Evolutionary conservation across 176 grass and related monocot species (phyloP), one percentile per base, ranked within the genome.

Genomic region (Carex scoparia): DNA sequence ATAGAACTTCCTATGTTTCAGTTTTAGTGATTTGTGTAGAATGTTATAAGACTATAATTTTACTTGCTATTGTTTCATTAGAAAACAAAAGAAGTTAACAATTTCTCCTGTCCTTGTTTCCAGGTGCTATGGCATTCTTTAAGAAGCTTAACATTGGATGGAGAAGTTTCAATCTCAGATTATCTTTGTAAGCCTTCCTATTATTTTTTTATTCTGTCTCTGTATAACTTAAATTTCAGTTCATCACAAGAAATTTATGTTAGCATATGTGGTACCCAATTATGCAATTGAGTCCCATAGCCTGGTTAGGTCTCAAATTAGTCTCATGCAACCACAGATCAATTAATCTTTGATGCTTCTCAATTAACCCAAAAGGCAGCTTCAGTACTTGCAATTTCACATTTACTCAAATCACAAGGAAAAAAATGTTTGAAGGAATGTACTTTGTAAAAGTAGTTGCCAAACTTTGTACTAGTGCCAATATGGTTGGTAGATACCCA

Each of bases 91-190:
- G 5, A 81, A 64, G n/a, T 1, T 68, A 63, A 65, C 80, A 68
- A 51, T 67, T 66, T 66, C 40, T 83, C 31, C 23, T 51, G 16
- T 10, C 19, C 46, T 65, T 83, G 18, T 65, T 85, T 76, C 72
- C 84, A 98, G 95, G 95, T 98, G 91, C 93, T 60, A 89, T 93
- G 86, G 85, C 16, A 86, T 84, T 98, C 76, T 93, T 98, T 81
- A 82, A 74, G 70, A 93, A 91, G 76, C 89, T 98, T 88, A 79
- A 92, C 69, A 89, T 98, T 84, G 92, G 85, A 86, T 98, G 0
- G 69, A 90, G 57, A n/a, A n/a, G n/a, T n/a, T n/a, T n/a, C n/a
- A n/a, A 89, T 98, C 87, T 91, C 89, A 55, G 95, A 98, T 69
- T 98, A 91, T 93, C 91, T 98, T 92, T 86, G 95, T 98, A 88